phyloP scores from a whole-genome alignment of 805 yeast species.

The Komagataella kurtzmanii region DNA sequence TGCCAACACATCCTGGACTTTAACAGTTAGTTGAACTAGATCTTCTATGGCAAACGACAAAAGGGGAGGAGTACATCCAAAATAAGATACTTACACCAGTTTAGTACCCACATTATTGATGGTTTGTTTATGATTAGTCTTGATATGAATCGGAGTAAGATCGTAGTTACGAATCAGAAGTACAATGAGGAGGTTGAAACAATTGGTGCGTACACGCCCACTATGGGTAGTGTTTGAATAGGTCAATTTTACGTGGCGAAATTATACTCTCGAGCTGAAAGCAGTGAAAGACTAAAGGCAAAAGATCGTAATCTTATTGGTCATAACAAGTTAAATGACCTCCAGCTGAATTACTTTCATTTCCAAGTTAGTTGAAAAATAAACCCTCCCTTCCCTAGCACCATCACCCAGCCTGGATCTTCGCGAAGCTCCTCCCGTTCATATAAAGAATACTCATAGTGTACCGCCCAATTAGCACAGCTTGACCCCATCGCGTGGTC shows the following conservation, averaged over 20 bases:
- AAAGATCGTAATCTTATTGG: not conserved
- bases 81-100: slow-evolving; percentile 21
- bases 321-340: too few species aligned
- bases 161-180: not conserved
- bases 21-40: slow-evolving; percentile 2
- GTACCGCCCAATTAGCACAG: not conserved
- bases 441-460: not conserved
- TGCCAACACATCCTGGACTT: slow-evolving; percentile 65
- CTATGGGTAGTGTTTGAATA: not conserved
- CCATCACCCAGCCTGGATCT: not conserved
- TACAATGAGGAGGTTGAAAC: not conserved
- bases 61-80: not conserved
- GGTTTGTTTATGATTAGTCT: not conserved
- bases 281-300: not conserved
- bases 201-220: not conserved
- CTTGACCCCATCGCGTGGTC: not conserved
- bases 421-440: not conserved
- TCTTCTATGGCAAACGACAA: not conserved
- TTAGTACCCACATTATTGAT: slow-evolving; percentile 20
- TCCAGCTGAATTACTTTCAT: too few species aligned
- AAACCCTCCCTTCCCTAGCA: not conserved
- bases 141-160: not conserved
- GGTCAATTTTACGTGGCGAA: not conserved
- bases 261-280: not conserved
- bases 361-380: too few species aligned